Evolutionary conservation across 306 rosid species (phyloP), one percentile per base, ranked within the genome.

Genomic region (Pterocarpus macrocarpus): DNA sequence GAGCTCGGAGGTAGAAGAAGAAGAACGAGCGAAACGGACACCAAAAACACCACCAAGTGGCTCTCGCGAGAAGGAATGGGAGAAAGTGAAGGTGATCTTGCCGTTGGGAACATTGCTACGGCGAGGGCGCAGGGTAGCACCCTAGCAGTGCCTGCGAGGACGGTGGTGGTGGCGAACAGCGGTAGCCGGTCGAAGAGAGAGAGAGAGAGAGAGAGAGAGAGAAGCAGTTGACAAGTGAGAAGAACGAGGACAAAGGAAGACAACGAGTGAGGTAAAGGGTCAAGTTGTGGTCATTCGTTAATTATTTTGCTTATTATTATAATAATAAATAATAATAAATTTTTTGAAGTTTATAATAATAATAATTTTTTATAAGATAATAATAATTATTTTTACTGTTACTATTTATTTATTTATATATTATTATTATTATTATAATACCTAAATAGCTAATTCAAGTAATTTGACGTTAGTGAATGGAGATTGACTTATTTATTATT

Each of bases 221-320:
- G 76, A 35, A 30, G 28, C 72, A 67, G 86, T 70, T 58, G 81
- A 64, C 73, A 63, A 77, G 76, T 50, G 83, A 77, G 67, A 65
- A 76, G 22, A 74, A 66, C 52, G 80, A 71, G 79, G 86, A 68
- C 84, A 64, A n/a, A 14, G 10, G 73, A 38, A 5, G 82, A 84
- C 76, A 72, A 52, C 11, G 69, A 69, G 77, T 39, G 82, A 56
- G 59, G 74, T 69, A 74, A 80, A 59, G 86, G 86, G 84, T 87
- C 92, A 90, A 88, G 88, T 75, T 88, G 81, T 47, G 79, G 89
- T 89, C 89, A 57, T 75, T 79, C 56, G 52, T 64, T 41, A 65
- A 73, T 65, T 77, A 71, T 65, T 77, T 41, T 69, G n/a, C 9
- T 77, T 2, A 0, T 64, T 8, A 34, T 82, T 82, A 17, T 76